Evolutionary conservation across 1,284 basidiomycete species (phyloP), one percentile per base, ranked within the genome.

Genomic region (Chalciporus sp.): DNA sequence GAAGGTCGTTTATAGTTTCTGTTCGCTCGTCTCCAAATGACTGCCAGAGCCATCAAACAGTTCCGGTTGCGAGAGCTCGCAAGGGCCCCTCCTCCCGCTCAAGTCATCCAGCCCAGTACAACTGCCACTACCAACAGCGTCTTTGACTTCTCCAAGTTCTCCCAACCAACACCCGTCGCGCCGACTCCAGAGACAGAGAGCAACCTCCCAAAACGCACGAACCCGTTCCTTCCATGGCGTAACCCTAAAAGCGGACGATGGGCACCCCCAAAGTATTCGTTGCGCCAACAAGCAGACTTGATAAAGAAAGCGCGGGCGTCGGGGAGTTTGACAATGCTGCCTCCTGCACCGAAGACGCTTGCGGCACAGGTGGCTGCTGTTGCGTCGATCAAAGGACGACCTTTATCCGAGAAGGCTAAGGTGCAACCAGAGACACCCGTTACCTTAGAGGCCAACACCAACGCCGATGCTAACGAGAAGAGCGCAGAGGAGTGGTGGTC

Each of bases 281-380:
- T 87, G 20, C 81, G 90, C 19, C 80, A 82, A 31, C 89, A 92
- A 68, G 86, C 86, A n/a, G 85, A 89, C 29, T 75, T 92, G 37
- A 74, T 92, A 43, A 91, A 90, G 72, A 76, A 77, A 49, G 89
- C 89, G 3, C 81, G 81, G 54, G 73, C 70, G 26, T 73, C 74
- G 29, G 78, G 77, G 27, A 75, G 74, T 39, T 65, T 87, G 37
- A 76, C 82, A 43, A 68, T 88, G 7, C 76, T 91, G 3, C 89
- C 89, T 1, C 79, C 84, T 5, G 80, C 89, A 0, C 82, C 79
- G 1, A 90, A 90, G 73, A 69, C 73, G 31, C 53, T 58, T 33
- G 52, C 42, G 20, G 47, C 59, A 43, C 42, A 61, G 23, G 48
- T 60, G 26, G 55, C 58, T 29, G 61, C 58, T 41, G 48, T 63